Evolutionary conservation across 768 basidiomycete species (phyloP).

Genomic region (Suillus fuscotomentosus): DNA sequence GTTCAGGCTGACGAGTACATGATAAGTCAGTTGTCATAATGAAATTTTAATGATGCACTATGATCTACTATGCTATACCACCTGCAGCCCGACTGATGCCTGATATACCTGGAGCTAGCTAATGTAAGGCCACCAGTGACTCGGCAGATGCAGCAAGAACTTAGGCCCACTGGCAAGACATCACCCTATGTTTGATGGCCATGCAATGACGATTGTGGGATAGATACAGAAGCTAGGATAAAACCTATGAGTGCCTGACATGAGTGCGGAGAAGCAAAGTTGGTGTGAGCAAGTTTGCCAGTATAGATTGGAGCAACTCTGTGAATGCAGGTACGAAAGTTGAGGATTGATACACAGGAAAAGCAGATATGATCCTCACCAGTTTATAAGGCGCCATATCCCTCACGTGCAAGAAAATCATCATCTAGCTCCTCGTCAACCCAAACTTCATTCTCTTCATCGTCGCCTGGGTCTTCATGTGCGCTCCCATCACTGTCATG

Average conservation of each 20-base stretch:
- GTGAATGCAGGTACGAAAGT: slow-evolving; percentile 71
- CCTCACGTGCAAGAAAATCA: not conserved
- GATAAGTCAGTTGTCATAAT: not conserved
- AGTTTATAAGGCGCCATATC: not conserved
- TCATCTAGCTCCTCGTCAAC: slow-evolving; percentile 1
- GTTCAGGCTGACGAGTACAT: not conserved
- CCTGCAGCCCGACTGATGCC: not conserved
- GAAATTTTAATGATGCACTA: not conserved
- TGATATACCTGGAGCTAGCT: not conserved
- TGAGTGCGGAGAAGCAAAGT: slow-evolving; percentile 65
- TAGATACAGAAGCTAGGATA: slow-evolving; percentile 48
- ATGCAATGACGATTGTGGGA: slow-evolving; percentile 45
- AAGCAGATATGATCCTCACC: not conserved
- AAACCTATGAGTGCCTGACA: slow-evolving; percentile 75
- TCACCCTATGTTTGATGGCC: too few relatives aligned
- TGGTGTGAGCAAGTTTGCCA: slow-evolving; percentile 62
- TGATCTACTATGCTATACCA: not conserved
- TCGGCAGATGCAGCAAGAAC: not conserved
- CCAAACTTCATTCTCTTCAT: not conserved
- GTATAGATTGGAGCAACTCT: slow-evolving; percentile 57
- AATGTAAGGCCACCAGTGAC: not conserved
- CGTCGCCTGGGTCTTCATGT: not conserved
- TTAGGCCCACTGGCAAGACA: too few relatives aligned
- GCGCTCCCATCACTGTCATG: not conserved
- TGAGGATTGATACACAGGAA: slow-evolving; percentile 58